phyloP scores from a whole-genome alignment of 768 basidiomycete species.

The Boletus sensibilis region DNA sequence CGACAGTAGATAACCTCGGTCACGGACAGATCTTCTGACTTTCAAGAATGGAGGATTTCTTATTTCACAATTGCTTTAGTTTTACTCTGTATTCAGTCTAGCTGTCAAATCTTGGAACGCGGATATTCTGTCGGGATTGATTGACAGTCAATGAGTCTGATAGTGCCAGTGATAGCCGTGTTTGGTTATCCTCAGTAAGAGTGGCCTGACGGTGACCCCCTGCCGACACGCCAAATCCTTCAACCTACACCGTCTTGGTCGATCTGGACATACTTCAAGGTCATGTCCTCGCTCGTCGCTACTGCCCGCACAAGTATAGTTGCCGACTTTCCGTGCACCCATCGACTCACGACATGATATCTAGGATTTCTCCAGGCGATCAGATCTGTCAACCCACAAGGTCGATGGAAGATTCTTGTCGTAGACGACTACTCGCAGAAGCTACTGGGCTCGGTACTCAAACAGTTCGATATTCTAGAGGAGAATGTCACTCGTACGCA shows the following conservation, averaged over 20 bases:
- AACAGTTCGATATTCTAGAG: constrained; percentile 90
- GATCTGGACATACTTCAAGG: not conserved
- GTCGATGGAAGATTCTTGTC: constrained; percentile 96
- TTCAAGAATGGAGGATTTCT: constrained; percentile 6
- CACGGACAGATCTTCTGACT: constrained; percentile 16
- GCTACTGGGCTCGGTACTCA: constrained; percentile 80
- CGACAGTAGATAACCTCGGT: constrained; percentile 21
- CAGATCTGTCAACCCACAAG: constrained; percentile 80
- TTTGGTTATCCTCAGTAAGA: not conserved
- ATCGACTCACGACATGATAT: constrained; percentile 1
- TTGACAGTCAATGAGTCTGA: not conserved
- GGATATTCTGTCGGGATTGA: not conserved
- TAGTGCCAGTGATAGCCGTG: constrained; percentile 15
- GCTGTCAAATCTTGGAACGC: not conserved
- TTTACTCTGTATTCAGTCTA: constrained; percentile 11
- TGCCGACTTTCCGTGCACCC: not conserved
- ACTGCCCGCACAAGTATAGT: constrained; percentile 47
- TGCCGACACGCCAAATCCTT: not conserved
- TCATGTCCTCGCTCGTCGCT: constrained; percentile 47
- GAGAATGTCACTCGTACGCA: constrained; percentile 93
- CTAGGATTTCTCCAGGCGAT: constrained; percentile 86
- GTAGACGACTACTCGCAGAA: constrained; percentile 91
- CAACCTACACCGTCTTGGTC: not conserved
- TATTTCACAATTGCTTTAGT: constrained; percentile 2
- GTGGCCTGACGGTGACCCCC: not conserved